phyloP scores from a whole-genome alignment of 352 stramenopile species.

The Globisporangium yorkense region DNA sequence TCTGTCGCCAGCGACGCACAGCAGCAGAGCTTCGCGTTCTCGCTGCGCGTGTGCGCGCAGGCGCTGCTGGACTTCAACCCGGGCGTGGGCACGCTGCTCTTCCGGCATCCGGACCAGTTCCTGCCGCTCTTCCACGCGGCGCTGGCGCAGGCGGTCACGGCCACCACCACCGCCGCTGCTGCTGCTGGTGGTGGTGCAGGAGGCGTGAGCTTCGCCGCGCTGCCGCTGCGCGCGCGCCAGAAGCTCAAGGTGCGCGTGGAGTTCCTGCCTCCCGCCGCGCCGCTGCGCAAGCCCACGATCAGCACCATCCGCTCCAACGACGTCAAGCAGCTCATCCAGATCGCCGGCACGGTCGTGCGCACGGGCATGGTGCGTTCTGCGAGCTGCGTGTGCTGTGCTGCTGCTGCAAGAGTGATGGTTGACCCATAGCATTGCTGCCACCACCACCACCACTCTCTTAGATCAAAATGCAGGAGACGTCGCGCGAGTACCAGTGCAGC shows the following conservation, averaged over 20 bases:
- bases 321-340: conserved; percentile 85
- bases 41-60: conserved; percentile 61
- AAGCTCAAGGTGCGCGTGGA: conserved; percentile 87
- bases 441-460: conserved; percentile 3
- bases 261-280: conserved; percentile 83
- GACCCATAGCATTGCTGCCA: background rate
- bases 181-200: background rate
- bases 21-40: conserved; percentile 38
- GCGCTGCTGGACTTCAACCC: conserved; percentile 77
- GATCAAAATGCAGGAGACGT: conserved; percentile 92
- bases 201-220: conserved; percentile 14
- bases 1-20: conserved; percentile 8
- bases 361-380: conserved; percentile 60
- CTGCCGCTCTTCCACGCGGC: conserved; percentile 86
- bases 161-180: conserved; percentile 1
- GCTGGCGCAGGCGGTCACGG: conserved; percentile 43
- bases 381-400: too few relatives aligned
- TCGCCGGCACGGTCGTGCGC: conserved; percentile 87
- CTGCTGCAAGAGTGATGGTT: too few relatives aligned
- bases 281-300: conserved; percentile 83
- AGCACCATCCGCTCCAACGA: conserved; percentile 87
- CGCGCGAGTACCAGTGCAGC: conserved; percentile 83
- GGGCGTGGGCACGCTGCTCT: conserved; percentile 74
- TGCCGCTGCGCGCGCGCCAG: conserved; percentile 27
- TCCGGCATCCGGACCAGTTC: conserved; percentile 85